Evolutionary conservation across 306 rosid species (phyloP).

Genomic region (Cyamopsis tetragonoloba): DNA sequence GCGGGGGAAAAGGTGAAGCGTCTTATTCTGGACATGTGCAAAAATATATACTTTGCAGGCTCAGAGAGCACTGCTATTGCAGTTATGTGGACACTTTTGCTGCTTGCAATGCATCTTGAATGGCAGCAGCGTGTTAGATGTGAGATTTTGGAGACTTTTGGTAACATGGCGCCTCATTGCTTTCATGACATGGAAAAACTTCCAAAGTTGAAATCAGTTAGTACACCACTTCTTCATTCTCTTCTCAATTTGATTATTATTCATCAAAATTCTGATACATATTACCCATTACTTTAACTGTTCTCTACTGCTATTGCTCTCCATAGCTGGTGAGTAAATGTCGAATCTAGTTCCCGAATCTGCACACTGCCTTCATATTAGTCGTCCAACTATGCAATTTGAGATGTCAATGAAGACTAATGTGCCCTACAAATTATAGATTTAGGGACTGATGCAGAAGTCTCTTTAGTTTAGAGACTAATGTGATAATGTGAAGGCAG

Average conservation of each 20-base stretch:
- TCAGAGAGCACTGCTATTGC: constrained; percentile 28
- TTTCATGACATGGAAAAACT: constrained; percentile 13
- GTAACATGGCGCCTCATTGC: background rate
- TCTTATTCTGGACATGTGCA: constrained; percentile 30
- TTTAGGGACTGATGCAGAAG: too few species aligned
- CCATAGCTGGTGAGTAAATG: too few species aligned
- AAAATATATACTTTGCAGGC: constrained; percentile 40
- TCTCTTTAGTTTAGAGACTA: too few species aligned
- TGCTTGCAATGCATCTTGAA: constrained; percentile 22
- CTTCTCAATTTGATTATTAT: background rate
- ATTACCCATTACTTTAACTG: background rate
- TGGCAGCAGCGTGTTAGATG: constrained; percentile 35
- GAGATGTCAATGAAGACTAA: too few species aligned
- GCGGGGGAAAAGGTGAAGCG: background rate
- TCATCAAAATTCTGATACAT: background rate
- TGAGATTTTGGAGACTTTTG: constrained; percentile 24
- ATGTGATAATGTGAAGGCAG: too few species aligned
- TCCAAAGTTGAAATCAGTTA: constrained; percentile 29
- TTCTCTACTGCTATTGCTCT: background rate
- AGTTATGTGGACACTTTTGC: constrained; percentile 29
- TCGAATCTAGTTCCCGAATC: too few species aligned
- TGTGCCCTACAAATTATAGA: too few species aligned
- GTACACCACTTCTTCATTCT: background rate
- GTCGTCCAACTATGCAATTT: too few species aligned
- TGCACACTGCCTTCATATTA: too few species aligned